phyloP scores from a whole-genome alignment of 768 basidiomycete species.

The Rhizopogon vulgaris region DNA sequence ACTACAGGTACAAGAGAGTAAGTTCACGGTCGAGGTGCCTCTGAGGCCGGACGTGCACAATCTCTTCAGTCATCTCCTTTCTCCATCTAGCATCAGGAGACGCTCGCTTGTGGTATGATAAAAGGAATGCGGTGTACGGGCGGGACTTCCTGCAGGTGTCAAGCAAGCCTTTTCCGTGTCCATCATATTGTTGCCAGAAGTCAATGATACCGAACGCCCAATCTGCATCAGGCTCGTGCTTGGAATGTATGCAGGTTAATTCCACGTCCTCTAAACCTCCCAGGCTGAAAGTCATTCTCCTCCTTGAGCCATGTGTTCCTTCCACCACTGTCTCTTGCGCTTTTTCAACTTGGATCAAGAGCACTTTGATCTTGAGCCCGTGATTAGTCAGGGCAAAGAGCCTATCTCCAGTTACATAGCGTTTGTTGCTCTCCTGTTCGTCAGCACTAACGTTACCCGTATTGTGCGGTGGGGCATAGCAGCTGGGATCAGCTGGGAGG shows the following conservation, averaged over 20 bases:
- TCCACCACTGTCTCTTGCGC: background rate
- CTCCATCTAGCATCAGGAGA: slow-evolving; percentile 1
- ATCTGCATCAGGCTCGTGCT: background rate
- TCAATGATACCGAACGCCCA: slow-evolving; percentile 2
- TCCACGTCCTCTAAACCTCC: background rate
- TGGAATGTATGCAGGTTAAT: background rate
- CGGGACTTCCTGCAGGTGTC: background rate
- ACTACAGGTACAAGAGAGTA: background rate
- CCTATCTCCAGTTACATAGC: background rate
- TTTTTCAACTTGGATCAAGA: background rate
- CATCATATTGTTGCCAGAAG: background rate
- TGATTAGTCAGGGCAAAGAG: background rate
- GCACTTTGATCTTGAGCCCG: background rate
- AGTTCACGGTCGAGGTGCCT: background rate
- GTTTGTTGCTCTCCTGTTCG: background rate
- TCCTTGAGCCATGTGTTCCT: background rate
- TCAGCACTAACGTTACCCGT: background rate
- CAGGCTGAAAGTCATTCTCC: background rate
- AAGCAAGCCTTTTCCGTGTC: background rate
- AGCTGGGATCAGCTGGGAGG: slow-evolving; percentile 14
- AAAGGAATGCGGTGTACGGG: slow-evolving; percentile 2
- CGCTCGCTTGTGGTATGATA: background rate
- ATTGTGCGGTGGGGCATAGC: slow-evolving; percentile 7
- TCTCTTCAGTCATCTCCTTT: background rate
- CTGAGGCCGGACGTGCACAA: background rate